These are phyloP conservation scores for Saccharomycopsis capsularis DNA, from an alignment of 805 yeast species.

Conservation along the genomic window DNA sequence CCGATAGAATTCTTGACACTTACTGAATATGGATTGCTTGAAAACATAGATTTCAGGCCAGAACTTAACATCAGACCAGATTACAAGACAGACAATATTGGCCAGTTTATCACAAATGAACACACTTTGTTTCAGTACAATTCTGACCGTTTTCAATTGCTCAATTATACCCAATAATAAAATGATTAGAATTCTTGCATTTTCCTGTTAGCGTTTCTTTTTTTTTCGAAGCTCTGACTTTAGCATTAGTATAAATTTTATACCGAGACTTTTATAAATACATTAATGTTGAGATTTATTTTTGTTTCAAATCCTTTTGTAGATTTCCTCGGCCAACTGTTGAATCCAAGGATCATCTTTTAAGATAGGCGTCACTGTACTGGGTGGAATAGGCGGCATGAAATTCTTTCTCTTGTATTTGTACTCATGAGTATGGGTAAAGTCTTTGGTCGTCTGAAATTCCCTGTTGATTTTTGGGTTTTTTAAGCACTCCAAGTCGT, in stretches of 20 bases:
- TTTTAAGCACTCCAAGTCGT: conserved; percentile 2
- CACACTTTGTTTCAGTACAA: background rate
- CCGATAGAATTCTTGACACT: conserved; percentile 1
- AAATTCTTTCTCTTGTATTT: background rate
- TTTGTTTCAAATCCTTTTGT: too few relatives aligned
- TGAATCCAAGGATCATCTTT: conserved; percentile 16
- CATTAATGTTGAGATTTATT: too few relatives aligned
- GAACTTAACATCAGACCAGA: background rate
- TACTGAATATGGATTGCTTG: conserved; percentile 4
- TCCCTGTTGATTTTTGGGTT: background rate
- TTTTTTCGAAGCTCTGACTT: too few relatives aligned
- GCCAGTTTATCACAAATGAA: background rate
- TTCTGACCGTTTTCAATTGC: background rate
- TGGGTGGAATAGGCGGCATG: background rate
- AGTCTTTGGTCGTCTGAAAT: conserved; percentile 3
- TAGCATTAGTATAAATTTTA: too few relatives aligned
- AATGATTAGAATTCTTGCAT: too few relatives aligned
- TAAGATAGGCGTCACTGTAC: background rate
- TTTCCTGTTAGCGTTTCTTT: too few relatives aligned
- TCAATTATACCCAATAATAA: background rate
- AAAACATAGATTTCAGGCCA: conserved; percentile 8
- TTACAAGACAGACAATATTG: background rate
- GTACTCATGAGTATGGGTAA: conserved; percentile 3
- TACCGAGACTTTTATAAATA: too few relatives aligned
- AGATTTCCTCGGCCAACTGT: too few relatives aligned